phyloP scores from a whole-genome alignment of 2,329 filamentous ascomycete genomes.

The Penicillium concentricum region DNA sequence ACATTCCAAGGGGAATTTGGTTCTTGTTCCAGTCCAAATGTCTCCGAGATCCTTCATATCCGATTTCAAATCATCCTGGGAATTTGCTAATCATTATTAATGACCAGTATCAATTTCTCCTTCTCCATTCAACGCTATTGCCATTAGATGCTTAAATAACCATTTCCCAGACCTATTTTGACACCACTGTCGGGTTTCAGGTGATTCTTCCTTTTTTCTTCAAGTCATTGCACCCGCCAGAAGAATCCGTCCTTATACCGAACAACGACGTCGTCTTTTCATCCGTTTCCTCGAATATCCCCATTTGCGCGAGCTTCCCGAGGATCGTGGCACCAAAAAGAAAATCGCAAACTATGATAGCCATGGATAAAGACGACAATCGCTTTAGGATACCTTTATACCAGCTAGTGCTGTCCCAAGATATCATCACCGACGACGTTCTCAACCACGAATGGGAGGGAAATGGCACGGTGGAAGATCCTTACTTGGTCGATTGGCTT shows the following conservation, averaged over 20 bases:
- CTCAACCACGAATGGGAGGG: not conserved
- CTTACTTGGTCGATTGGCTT: conserved; percentile 5
- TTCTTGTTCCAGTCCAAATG: not conserved
- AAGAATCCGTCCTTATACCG: no score
- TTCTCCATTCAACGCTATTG: not conserved
- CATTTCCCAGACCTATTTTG: not conserved
- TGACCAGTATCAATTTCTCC: not conserved
- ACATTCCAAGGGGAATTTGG: not conserved
- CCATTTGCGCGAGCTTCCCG: not conserved
- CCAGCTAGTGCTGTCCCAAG: conserved; percentile 2
- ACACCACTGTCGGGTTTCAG: not conserved
- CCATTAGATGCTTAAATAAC: not conserved
- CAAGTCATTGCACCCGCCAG: no score
- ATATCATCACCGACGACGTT: conserved; percentile 3
- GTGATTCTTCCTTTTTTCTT: no score
- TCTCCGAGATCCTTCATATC: not conserved
- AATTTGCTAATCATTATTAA: not conserved
- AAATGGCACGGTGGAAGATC: not conserved
- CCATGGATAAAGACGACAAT: not conserved
- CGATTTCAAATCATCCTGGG: not conserved
- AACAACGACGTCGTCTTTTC: not conserved
- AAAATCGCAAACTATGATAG: no score
- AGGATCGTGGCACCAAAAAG: not conserved
- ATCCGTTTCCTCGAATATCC: not conserved
- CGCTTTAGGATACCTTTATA: conserved; percentile 1